These are phyloP conservation scores for Auxenochlorella pyrenoidosa DNA, from an alignment of 139 green algal species.

Conservation along the genomic window DNA sequence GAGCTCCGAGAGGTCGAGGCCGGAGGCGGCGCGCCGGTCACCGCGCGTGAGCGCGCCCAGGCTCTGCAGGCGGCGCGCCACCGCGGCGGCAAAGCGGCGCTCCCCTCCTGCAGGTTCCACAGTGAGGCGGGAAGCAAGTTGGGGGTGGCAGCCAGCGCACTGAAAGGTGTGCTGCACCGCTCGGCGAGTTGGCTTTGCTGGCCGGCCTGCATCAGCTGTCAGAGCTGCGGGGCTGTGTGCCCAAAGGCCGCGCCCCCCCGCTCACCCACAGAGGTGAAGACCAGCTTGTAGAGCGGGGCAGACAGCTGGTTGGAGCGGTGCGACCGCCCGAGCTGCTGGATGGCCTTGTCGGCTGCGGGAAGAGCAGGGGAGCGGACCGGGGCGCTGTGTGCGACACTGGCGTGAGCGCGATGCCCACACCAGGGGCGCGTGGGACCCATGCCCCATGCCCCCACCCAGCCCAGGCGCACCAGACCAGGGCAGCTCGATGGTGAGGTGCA, in stretches of 20 bases:
- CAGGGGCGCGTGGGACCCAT: no score
- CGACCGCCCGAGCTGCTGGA: constrained; percentile 89
- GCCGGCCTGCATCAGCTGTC: not conserved
- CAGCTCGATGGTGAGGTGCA: constrained; percentile 93
- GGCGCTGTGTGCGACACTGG: no score
- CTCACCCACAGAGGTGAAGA: constrained; percentile 63
- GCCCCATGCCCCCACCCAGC: no score
- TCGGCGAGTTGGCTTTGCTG: not conserved
- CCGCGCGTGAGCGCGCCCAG: constrained; percentile 91
- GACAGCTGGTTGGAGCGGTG: constrained; percentile 54
- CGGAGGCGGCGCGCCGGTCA: constrained; percentile 81
- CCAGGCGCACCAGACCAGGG: constrained; percentile 88
- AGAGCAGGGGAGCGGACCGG: not conserved
- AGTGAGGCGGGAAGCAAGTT: not conserved
- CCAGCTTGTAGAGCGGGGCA: constrained; percentile 73
- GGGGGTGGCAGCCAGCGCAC: not conserved
- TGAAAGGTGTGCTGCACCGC: not conserved
- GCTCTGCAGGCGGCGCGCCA: constrained; percentile 86
- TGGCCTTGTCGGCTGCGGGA: constrained; percentile 72
- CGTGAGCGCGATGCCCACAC: no score
- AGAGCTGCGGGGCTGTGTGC: no score
- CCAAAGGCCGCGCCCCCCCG: not conserved
- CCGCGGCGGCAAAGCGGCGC: constrained; percentile 85
- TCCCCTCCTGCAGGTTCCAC: constrained; percentile 78
- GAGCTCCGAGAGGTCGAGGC: constrained; percentile 70